phyloP scores from a whole-genome alignment of 257 asterid species.

The Solanum pinnatisectum region DNA sequence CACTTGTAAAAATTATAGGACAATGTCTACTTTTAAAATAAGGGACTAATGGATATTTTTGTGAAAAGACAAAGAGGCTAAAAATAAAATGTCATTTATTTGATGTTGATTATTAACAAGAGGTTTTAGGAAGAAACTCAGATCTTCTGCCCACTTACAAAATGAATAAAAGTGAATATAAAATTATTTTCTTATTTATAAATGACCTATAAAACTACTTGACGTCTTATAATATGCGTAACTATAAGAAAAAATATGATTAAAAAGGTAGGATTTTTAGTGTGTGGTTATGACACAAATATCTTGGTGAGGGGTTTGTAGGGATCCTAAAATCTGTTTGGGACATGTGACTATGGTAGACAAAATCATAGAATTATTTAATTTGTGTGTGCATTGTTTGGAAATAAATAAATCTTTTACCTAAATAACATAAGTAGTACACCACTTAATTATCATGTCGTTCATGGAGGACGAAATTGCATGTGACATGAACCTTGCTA shows the following conservation, averaged over 20 bases:
- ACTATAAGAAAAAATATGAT: background rate
- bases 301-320: background rate
- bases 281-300: background rate
- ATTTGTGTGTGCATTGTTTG: conserved; percentile 25
- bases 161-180: no score
- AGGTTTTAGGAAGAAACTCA: no score
- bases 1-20: background rate
- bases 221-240: background rate
- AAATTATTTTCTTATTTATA: background rate
- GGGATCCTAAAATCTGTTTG: background rate
- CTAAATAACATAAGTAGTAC: conserved; percentile 12
- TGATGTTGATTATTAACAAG: background rate
- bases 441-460: conserved; percentile 32
- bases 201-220: background rate
- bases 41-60: background rate
- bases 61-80: background rate
- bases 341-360: conserved; percentile 41
- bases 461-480: conserved; percentile 27
- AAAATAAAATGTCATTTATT: background rate
- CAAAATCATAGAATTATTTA: conserved; percentile 31
- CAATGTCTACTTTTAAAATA: background rate
- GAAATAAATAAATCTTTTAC: conserved; percentile 17
- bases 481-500: conserved; percentile 49
- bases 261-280: no score
- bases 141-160: background rate